phyloP scores from a whole-genome alignment of 495 filamentous ascomycete genomes.

The Mytilinidion resinicola region DNA sequence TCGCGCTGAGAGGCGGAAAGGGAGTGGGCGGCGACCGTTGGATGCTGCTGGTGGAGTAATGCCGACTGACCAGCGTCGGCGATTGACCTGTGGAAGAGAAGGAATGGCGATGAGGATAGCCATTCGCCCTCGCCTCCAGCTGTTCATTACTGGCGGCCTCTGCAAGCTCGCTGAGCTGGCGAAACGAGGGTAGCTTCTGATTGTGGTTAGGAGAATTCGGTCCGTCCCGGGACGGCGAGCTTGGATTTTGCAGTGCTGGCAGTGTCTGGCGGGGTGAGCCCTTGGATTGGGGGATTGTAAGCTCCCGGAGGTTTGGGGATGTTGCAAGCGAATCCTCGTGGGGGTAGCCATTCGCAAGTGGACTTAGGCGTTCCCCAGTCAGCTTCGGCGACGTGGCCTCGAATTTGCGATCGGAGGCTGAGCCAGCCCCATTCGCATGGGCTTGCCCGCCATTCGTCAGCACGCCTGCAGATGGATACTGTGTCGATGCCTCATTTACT shows the following conservation, averaged over 20 bases:
- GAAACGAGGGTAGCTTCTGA: conserved; percentile 22
- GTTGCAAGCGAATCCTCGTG: conserved; percentile 22
- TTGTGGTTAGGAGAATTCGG: conserved; percentile 22
- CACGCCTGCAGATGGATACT: conserved; percentile 4
- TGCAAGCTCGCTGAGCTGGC: conserved; percentile 30
- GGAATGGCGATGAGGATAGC: conserved; percentile 26
- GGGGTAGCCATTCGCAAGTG: conserved; percentile 17
- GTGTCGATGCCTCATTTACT: conserved; percentile 8
- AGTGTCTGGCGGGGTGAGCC: conserved; percentile 26
- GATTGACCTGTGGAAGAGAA: conserved; percentile 28
- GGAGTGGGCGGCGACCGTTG: conserved; percentile 17
- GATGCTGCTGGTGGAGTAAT: conserved; percentile 20
- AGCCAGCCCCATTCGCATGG: conserved; percentile 9
- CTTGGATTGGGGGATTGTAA: conserved; percentile 21
- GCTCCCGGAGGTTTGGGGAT: conserved; percentile 24
- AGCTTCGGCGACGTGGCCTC: conserved; percentile 15
- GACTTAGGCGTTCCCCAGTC: conserved; percentile 12
- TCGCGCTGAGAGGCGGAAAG: conserved; percentile 22
- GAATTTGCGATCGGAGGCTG: conserved; percentile 7
- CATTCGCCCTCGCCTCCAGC: conserved; percentile 18
- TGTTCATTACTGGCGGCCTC: conserved; percentile 28
- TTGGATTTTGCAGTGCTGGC: conserved; percentile 23
- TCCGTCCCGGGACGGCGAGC: conserved; percentile 21
- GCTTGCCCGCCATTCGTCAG: conserved; percentile 5
- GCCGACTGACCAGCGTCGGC: conserved; percentile 16